Evolutionary conservation across 108 stramenopile genomes (phyloP).

Genomic region (Pseudonitzschia multiseries): DNA sequence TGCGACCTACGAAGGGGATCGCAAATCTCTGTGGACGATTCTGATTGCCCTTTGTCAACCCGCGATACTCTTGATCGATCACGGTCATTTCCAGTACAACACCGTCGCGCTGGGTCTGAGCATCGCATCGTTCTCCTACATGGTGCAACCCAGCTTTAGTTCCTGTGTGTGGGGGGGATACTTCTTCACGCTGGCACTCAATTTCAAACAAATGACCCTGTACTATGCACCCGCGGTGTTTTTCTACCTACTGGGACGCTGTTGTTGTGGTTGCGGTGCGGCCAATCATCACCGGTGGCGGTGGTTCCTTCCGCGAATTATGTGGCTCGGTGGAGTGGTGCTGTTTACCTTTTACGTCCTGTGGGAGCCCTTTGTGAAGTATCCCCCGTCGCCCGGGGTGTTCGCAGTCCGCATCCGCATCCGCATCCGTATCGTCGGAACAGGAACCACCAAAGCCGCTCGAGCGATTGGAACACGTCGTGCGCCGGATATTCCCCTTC

Average conservation of each 20-base stretch:
- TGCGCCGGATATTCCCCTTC: constrained; percentile 87
- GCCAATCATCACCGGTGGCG: constrained; percentile 9
- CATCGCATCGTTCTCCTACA: constrained; percentile 64
- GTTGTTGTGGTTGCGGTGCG: too few relatives aligned
- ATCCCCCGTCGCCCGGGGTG: too few relatives aligned
- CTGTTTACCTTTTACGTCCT: constrained; percentile 59
- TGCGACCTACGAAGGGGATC: constrained; percentile 9
- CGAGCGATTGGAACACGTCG: constrained; percentile 53
- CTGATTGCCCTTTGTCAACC: constrained; percentile 67
- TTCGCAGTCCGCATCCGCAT: too few relatives aligned
- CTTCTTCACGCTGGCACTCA: constrained; percentile 85
- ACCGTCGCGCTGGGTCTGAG: constrained; percentile 84
- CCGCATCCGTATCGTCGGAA: too few relatives aligned
- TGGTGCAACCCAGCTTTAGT: constrained; percentile 43
- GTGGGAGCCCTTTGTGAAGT: constrained; percentile 80
- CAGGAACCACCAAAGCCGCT: constrained; percentile 20
- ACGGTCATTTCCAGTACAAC: constrained; percentile 98
- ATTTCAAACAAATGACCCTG: constrained; percentile 96
- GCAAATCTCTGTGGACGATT: constrained; percentile 23
- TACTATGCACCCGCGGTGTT: constrained; percentile 94
- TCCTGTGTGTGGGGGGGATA: constrained; percentile 63
- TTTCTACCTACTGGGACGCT: constrained; percentile 80
- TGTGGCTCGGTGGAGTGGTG: constrained; percentile 71
- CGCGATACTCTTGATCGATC: constrained; percentile 87
- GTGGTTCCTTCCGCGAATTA: constrained; percentile 30